Base-by-base conservation (phyloP, 2,329 filamentous ascomycete species). In the Colletotrichum echinochloae region DNA sequence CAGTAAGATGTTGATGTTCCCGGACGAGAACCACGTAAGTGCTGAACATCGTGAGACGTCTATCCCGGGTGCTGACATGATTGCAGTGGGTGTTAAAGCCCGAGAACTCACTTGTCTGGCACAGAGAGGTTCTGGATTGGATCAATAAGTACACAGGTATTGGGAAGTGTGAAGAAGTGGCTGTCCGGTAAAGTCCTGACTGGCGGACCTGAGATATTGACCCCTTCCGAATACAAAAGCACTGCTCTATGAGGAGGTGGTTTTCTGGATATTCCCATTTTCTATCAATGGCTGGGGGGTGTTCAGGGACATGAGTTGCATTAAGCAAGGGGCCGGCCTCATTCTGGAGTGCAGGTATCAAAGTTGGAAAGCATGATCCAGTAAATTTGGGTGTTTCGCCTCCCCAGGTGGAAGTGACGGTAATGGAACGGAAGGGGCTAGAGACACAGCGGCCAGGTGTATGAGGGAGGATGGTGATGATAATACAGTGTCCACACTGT, bases 31-130 rank as follows among this genome's bases (percentile, higher is more conserved):
- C 74, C 88, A 90, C 71, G 83, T 85, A 74, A 79, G 83, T 79
- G 37, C 28, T 23, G 3, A 30, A 12, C 5, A 14, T 8, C 23
- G 20, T 35, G 30, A 11, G 16, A 16, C 1, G 26, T 44, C 26
- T 14, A 20, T 37, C 0, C 5, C 11, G 26, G 46, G 86, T 86
- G 72, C 70, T 71, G 46, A 56, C 46, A 48, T 23, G 6, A 16
- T n/a, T 33, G 51, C 60, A 90, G 88, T 91, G 94, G 94, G 94
- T 98, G 5, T 78, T 97, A 64, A 97, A 97, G 79, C 93, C 92
- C 0, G 95, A 98, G 81, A 98, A 98, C 79, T 92, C 91, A 4
- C 83, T 98, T 23, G 87, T 97, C 26, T 98, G 96, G 96, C 94
- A 98, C 77, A 88, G 88, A 66, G 92, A 94, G 68, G 94, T 98